A percentile compares a stretch with the other conserved stretches of the same genome.
Evolutionary conservation across 2,329 filamentous ascomycete species (phyloP).

Genomic region (Epichloe typhina): DNA sequence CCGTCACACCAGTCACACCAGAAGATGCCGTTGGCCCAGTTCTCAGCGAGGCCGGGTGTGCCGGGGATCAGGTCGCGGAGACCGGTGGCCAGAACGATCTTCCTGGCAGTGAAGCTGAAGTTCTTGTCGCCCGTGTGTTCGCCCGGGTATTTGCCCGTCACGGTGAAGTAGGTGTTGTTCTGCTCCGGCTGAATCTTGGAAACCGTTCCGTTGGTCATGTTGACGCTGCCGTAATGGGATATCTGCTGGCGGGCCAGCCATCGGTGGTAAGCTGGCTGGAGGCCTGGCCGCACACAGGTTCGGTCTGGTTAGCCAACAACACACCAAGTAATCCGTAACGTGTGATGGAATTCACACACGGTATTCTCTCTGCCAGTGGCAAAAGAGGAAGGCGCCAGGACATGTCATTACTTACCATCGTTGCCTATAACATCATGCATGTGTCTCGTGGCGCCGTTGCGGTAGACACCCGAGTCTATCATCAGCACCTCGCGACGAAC

Average conservation of each 20-base stretch:
- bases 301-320: neutral
- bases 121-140: slow-evolving; percentile 9
- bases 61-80: slow-evolving; percentile 39
- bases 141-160: slow-evolving; percentile 16
- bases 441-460: slow-evolving; percentile 41
- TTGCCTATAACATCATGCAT: slow-evolving; percentile 50
- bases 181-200: slow-evolving; percentile 24
- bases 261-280: slow-evolving; percentile 41
- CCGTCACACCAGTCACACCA: slow-evolving; percentile 57
- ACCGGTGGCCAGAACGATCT: slow-evolving; percentile 45
- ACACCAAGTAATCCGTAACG: neutral
- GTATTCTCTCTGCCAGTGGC: too few species aligned
- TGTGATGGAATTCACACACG: neutral
- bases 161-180: slow-evolving; percentile 32
- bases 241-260: slow-evolving; percentile 40
- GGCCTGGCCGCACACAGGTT: slow-evolving; percentile 23
- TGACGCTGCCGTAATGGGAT: slow-evolving; percentile 33
- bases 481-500: slow-evolving; percentile 41
- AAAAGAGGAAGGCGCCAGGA: neutral
- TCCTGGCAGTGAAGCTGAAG: slow-evolving; percentile 31
- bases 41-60: slow-evolving; percentile 40
- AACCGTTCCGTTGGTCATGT: slow-evolving; percentile 39
- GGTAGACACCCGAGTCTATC: slow-evolving; percentile 45
- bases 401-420: slow-evolving; percentile 31
- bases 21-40: slow-evolving; percentile 46